Evolutionary conservation across 306 rosid species (phyloP), one percentile per base, ranked within the genome.

Genomic region (Prunus campanulata): DNA sequence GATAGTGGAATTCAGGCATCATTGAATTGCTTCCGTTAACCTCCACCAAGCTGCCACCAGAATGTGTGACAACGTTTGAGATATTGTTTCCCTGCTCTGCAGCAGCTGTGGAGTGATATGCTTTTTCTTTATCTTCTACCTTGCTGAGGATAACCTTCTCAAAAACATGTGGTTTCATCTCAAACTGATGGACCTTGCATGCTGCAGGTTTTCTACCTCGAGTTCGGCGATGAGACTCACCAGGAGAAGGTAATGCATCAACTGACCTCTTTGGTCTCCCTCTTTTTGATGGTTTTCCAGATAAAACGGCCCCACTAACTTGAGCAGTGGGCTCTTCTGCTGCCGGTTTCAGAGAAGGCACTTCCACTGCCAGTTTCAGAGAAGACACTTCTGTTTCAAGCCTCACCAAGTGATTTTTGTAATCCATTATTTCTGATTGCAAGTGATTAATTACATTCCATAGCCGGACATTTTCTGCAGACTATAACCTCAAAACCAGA

Each of bases 331-430:
- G 59, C 74, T 64, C 78, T 77, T 74, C 82, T 55, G 56, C 81
- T 47, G 59, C 77, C 47, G 77, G 78, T 77, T 85, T 85, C 81
- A 75, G 66, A 32, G 85, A 80, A 15, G 82, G 63, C 71, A 57
- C 78, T 77, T 74, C 82, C 55, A 46, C 81, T 51, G 57, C 77
- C 57, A 66, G 77, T 77, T 85, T 85, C 81, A 75, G 66, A 32
- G 85, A 80, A 15, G 87, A 85, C 47, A 83, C 73, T 86, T 80
- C 87, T 49, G 76, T 82, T 76, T 79, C 86, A 22, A 87, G 80
- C 69, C 70, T 85, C 22, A 56, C 51, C 46, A 86, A 24, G 44
- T 75, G 77, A 39, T 64, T 82, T 78, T 85, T 90, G 86, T 75
- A 80, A 59, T 85, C 86, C 5, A 66, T 59, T 71, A 83, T 63